Evolutionary conservation across 2,329 filamentous ascomycete species (phyloP), one percentile per base, ranked within the genome.

Genomic region (Penicillium sclerotigenum): DNA sequence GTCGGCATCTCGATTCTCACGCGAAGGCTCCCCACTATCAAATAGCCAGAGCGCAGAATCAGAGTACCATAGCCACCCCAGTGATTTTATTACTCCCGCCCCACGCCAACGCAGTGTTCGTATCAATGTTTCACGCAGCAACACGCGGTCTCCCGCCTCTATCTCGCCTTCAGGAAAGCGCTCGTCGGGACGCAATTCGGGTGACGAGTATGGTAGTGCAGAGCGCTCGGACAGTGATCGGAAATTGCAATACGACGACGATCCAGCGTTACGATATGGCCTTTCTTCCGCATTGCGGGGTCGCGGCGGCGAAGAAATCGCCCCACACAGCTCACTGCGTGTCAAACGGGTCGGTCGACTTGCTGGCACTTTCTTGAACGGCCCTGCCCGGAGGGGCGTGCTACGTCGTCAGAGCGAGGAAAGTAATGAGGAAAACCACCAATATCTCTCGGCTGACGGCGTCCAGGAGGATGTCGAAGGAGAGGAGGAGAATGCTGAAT

Each of bases 331-430:
- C 64, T 91, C 90, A 0, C 84, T 91, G 80, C 83, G 90, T 5
- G 79, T 92, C 56, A 93, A 92, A 74, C 81, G 89, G 58, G 83
- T 90, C 14, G 87, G 87, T 16, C 89, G 90, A 72, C 80, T 88
- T 8, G 84, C 87, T 2, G 90, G 90, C 1, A 88, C 85, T 57
- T 92, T 93, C 62, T 77, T 94, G 22, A 91, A 89, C 63, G 90
- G 89, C 1, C 90, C 90, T 28, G 89, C 90, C 20, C 83, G 90
- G 52, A 81, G 91, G 63, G 90, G 89, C 26, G 82, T 88, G 59
- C 81, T 78, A 62, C 75, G 75, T 65, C 77, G 79, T 49, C 78
- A 81, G 65, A 89, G 86, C 64, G 86, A 88, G 59, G 87, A 90
- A 60, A 86, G 88, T 37, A 82, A 71, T 56, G 77, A 70, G 62